A percentile compares a stretch with the other conserved stretches of the same genome.
phyloP scores from a whole-genome alignment of 768 basidiomycete genomes.

The Lactifluus subvellereus region DNA sequence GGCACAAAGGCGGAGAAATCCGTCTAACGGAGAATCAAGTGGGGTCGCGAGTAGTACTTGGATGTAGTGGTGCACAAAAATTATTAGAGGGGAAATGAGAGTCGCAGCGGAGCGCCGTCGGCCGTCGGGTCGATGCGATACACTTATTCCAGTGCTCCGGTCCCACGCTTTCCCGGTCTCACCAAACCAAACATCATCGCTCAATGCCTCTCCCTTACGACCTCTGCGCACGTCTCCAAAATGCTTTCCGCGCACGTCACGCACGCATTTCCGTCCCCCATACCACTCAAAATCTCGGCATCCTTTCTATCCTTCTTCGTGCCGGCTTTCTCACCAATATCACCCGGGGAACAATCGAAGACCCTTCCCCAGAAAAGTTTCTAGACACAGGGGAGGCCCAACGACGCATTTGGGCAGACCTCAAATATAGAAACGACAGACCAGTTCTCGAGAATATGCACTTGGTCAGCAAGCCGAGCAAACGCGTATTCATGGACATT shows the following conservation, averaged over 20 bases:
- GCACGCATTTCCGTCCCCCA: slow-evolving; percentile 71
- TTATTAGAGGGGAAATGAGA: not conserved
- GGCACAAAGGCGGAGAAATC: slow-evolving; percentile 10
- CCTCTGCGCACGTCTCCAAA: slow-evolving; percentile 87
- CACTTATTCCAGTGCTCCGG: not conserved
- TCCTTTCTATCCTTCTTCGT: slow-evolving; percentile 87
- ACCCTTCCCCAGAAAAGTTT: slow-evolving; percentile 63
- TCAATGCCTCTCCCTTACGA: slow-evolving; percentile 64
- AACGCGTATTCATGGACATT: slow-evolving; percentile 67
- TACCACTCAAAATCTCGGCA: slow-evolving; percentile 84
- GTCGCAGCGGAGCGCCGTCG: not conserved
- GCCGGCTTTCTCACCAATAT: slow-evolving; percentile 82
- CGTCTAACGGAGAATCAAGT: not conserved
- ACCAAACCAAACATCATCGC: not conserved
- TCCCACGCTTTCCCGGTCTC: not conserved
- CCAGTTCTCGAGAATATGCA: slow-evolving; percentile 78
- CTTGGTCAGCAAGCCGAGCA: slow-evolving; percentile 79
- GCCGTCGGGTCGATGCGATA: too few species aligned
- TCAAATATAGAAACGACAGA: slow-evolving; percentile 89
- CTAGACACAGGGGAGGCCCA: slow-evolving; percentile 52
- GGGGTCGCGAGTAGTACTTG: slow-evolving; percentile 1
- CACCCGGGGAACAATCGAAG: slow-evolving; percentile 67
- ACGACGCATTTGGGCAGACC: slow-evolving; percentile 84
- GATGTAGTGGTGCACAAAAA: not conserved
- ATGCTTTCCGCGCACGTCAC: slow-evolving; percentile 87